Evolutionary conservation across 228 moss, liverwort and hornwort species (phyloP), one percentile per base, ranked within the genome.

Genomic region (Sphagnum magellanicum): DNA sequence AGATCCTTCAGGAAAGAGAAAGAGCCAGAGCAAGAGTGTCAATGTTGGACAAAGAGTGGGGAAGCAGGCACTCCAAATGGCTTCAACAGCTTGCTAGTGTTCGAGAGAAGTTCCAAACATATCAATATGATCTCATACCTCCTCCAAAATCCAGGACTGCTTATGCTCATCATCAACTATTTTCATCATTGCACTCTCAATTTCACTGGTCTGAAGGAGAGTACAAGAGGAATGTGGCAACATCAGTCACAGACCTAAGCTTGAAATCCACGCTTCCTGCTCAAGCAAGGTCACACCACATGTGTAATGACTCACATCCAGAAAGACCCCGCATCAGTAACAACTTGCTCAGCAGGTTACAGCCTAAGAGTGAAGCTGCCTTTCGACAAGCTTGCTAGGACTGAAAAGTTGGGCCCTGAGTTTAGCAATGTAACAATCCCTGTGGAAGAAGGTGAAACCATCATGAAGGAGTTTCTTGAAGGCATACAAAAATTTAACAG

Each of bases 1-100:
- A 85, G 50, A 79, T 74, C 52, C 73, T 86, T 32, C 82, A 82
- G 9, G 79, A 82, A 72, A 82, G 85, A 10, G 79, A 79, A 72
- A 82, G 71, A 68, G 82, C 85, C 3, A 82, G 79, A 68, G 53
- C 63, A 8, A 77, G 77, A 51, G 79, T 75, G 48, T 68, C 67
- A 61, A 67, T 63, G 52, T 51, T 86, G 16, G 85, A 86, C 51
- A 76, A 79, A 6, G 85, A 81, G 4, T 86, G 77, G 75, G 79
- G 79, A 55, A 68, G 68, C 10, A 86, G 79, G 70, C 74, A 74
- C 4, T 76, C 85, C 52, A 86, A 86, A 68, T 81, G 85, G 83
- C 80, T 83, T 60, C 83, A 80, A 7, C 80, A 83, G 49, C 77
- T 83, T 16, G 80, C 73, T 61, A 86, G 60, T 60, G 74, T 79